Conservation (phyloP, 345 rosid species). For the Laguncularia racemosa region DNA sequence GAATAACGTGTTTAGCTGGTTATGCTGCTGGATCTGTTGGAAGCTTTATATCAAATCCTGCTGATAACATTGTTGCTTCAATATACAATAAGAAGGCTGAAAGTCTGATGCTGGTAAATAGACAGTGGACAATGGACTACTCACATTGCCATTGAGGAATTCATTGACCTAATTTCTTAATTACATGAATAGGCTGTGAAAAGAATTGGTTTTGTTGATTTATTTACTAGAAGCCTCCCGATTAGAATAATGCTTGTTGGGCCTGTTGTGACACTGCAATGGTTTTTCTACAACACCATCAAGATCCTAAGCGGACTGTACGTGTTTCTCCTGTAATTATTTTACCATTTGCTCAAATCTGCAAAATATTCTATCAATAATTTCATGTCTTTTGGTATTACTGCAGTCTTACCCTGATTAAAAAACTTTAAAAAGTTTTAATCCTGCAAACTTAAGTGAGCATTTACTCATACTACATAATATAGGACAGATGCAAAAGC, state of each 20-base stretch:
- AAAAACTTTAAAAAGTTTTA: no score
- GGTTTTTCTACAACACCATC: conserved; percentile 55
- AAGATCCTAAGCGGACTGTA: conserved; percentile 55
- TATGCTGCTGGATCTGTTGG: conserved; percentile 43
- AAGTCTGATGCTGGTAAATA: conserved; percentile 36
- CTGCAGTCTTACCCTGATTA: no score
- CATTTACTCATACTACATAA: no score
- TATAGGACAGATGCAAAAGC: no score
- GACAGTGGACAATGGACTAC: not conserved
- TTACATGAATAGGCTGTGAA: conserved; percentile 40
- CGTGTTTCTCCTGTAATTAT: conserved; percentile 16
- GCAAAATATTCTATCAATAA: no score
- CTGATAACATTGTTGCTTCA: conserved; percentile 44
- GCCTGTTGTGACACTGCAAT: conserved; percentile 51
- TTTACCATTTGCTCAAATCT: no score
- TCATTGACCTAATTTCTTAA: not conserved
- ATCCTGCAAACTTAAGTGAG: no score
- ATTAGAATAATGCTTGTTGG: conserved; percentile 51
- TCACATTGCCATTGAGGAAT: not conserved
- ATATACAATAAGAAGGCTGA: conserved; percentile 52
- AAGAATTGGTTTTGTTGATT: conserved; percentile 42
- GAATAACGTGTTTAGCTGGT: conserved; percentile 46
- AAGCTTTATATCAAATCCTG: conserved; percentile 51
- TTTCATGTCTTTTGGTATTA: no score
- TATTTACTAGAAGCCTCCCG: conserved; percentile 64